A percentile compares a stretch with the other conserved stretches of the same genome.
phyloP scores from a whole-genome alignment of 2,329 filamentous ascomycete species.

The Huntiella abstrusa region DNA sequence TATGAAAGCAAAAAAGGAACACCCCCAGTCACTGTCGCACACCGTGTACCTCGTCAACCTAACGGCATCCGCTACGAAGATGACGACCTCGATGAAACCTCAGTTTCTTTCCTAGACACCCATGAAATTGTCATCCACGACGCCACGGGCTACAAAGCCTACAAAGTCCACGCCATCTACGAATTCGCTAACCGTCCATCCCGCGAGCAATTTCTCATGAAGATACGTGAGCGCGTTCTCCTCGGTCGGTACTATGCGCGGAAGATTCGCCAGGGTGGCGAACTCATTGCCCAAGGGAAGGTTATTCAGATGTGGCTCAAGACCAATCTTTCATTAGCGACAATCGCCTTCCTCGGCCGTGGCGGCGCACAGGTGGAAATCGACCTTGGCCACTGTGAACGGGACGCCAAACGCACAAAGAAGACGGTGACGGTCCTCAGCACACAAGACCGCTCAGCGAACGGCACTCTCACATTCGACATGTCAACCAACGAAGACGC shows the following conservation, averaged over 20 bases:
- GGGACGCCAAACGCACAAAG: constrained; percentile 5
- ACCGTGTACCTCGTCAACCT: constrained; percentile 4
- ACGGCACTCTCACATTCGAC: constrained; percentile 5
- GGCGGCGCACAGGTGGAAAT: constrained; percentile 8
- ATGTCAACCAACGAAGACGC: constrained; percentile 7
- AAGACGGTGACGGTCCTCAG: constrained; percentile 3
- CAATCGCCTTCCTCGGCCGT: constrained; percentile 8
- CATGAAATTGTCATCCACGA: constrained; percentile 8
- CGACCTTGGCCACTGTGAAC: constrained; percentile 7
- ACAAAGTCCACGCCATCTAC: constrained; percentile 9
- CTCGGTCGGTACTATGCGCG: constrained; percentile 7
- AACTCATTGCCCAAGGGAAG: constrained; percentile 7
- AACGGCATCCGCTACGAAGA: constrained; percentile 9
- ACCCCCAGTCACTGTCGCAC: constrained; percentile 5
- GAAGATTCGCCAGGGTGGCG: constrained; percentile 3
- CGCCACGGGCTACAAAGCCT: constrained; percentile 7
- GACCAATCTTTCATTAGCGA: constrained; percentile 5
- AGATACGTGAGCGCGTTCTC: constrained; percentile 9
- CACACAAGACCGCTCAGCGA: constrained; percentile 4
- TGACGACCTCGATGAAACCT: constrained; percentile 8
- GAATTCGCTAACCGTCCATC: constrained; percentile 7
- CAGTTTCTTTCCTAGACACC: constrained; percentile 9
- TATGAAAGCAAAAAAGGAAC: constrained; percentile 8
- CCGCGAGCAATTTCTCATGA: constrained; percentile 9
- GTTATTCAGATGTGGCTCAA: constrained; percentile 10